phyloP scores from a whole-genome alignment of 163 green algal species.

The Chlorella variabilis region DNA sequence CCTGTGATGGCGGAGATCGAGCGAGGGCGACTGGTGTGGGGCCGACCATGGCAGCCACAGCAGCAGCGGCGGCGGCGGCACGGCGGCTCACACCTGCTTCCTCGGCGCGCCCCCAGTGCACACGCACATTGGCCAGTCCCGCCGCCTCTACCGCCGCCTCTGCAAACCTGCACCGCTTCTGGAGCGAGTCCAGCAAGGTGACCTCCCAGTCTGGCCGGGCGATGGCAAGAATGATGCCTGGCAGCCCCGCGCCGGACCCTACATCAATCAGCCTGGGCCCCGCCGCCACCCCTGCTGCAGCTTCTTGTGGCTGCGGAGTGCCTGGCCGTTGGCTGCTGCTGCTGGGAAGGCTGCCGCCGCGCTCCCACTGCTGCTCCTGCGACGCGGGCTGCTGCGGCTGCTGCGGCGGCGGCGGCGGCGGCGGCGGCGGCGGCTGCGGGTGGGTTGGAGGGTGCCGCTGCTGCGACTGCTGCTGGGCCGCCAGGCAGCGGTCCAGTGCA shows the following conservation, averaged over 20 bases:
- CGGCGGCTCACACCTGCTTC: constrained; percentile 52
- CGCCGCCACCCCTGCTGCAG: neutral
- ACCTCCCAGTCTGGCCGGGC: constrained; percentile 83
- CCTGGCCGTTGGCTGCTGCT: neutral
- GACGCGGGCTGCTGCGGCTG: neutral
- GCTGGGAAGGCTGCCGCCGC: neutral
- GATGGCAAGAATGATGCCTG: constrained; percentile 89
- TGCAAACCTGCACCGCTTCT: constrained; percentile 87
- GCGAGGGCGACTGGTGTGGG: too few relatives aligned
- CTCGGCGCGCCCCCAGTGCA: constrained; percentile 80
- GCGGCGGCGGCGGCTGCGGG: too few relatives aligned
- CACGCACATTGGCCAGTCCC: constrained; percentile 68
- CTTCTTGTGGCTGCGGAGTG: neutral
- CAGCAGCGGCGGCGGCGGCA: too few relatives aligned
- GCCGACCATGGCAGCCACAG: too few relatives aligned
- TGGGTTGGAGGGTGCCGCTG: neutral
- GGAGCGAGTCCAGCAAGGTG: constrained; percentile 84
- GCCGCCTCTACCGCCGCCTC: constrained; percentile 50
- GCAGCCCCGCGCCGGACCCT: constrained; percentile 90
- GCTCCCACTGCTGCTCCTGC: neutral
- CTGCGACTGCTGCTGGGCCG: neutral
- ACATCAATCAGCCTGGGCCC: constrained; percentile 83
- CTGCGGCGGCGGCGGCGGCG: neutral
- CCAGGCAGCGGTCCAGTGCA: constrained; percentile 62
- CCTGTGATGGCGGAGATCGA: too few relatives aligned